phyloP scores from a whole-genome alignment of 306 rosid species.

The cucumber (Cucumis sativus) region DNA sequence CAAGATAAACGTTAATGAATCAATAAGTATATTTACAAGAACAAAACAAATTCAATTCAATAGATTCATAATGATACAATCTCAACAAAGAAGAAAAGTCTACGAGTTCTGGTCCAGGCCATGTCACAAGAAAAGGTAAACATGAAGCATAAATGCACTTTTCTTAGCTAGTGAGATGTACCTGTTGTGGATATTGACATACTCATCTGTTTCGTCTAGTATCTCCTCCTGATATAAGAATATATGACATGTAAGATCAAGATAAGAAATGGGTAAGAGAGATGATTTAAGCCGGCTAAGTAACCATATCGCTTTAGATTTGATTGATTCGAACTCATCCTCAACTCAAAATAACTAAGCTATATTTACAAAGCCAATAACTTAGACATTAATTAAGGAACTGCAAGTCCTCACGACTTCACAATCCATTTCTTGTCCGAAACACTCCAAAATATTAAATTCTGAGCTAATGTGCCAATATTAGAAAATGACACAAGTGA shows the following conservation, averaged over 20 bases:
- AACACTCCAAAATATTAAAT: neutral
- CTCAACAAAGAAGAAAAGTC: neutral
- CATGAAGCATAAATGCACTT: neutral
- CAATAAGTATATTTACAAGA: neutral
- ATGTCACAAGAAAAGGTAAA: neutral
- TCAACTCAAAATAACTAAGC: neutral
- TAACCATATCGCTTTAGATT: neutral
- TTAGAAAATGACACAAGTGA: neutral
- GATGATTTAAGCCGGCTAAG: neutral
- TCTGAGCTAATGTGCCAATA: neutral
- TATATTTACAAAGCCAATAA: neutral
- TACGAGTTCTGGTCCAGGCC: neutral
- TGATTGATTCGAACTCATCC: neutral
- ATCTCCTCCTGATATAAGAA: constrained; percentile 81
- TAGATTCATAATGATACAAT: neutral
- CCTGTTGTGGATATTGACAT: constrained; percentile 93
- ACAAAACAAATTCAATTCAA: neutral
- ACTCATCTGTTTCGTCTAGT: constrained; percentile 97
- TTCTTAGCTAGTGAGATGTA: constrained; percentile 19
- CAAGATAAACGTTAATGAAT: neutral
- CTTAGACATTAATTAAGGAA: neutral
- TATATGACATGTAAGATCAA: constrained; percentile 6
- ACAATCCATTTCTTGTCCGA: neutral
- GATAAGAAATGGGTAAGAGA: neutral
- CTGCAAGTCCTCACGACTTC: neutral